A percentile compares a stretch with the other conserved stretches of the same genome.
Evolutionary conservation across 2,329 filamentous ascomycete genomes (phyloP).

Genomic region (Coniella lustricola): DNA sequence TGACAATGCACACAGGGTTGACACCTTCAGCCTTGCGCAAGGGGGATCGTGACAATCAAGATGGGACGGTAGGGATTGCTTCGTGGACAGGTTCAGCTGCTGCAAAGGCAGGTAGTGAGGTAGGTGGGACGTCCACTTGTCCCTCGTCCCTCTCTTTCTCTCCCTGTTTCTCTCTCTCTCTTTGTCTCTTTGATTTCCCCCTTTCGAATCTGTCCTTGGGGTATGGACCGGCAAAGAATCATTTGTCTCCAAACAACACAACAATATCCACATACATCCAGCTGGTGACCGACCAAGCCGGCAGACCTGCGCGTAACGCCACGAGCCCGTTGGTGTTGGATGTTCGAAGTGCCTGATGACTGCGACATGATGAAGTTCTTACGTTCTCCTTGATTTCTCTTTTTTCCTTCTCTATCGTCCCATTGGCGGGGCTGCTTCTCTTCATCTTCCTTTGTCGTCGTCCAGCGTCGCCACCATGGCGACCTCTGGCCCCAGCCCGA

Average conservation of each 20-base stretch:
- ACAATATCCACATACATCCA: background rate
- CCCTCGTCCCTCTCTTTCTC: background rate
- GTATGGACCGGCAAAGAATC: background rate
- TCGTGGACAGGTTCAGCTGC: too few relatives aligned
- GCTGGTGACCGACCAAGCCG: background rate
- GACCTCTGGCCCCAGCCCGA: conserved; percentile 36
- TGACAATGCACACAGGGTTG: too few relatives aligned
- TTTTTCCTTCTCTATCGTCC: conserved; percentile 28
- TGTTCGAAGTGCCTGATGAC: conserved; percentile 19
- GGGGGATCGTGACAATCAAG: background rate
- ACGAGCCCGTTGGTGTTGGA: conserved; percentile 16
- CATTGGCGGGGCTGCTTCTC: conserved; percentile 40
- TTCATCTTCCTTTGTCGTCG: conserved; percentile 22
- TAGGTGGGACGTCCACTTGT: too few relatives aligned
- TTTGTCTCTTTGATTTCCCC: background rate
- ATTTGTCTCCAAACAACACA: background rate
- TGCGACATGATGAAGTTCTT: conserved; percentile 21
- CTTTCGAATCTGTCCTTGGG: background rate
- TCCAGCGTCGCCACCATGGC: conserved; percentile 35
- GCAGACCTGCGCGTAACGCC: background rate
- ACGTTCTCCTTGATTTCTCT: conserved; percentile 24
- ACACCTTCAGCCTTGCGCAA: too few relatives aligned
- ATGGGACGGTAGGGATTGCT: too few relatives aligned
- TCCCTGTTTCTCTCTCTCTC: background rate
- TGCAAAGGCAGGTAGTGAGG: background rate